Conservation (phyloP, 2,329 filamentous ascomycete genomes). For the Polychaeton citri region DNA sequence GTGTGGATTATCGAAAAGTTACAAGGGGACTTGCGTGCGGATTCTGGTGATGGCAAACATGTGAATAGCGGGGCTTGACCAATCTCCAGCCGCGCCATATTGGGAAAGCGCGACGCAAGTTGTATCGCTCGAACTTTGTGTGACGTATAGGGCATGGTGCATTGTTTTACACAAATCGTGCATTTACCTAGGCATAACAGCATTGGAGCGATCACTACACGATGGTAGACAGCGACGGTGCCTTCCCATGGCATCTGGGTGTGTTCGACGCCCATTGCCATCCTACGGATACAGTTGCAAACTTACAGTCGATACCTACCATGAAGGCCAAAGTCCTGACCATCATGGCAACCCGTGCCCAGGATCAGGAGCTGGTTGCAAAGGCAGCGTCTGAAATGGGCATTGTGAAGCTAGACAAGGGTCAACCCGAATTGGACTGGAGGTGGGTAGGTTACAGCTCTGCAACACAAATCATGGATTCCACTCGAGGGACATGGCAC, state of each 20-base stretch:
- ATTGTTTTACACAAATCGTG: too few species aligned
- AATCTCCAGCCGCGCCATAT: too few species aligned
- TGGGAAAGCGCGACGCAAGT: too few species aligned
- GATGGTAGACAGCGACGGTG: too few species aligned
- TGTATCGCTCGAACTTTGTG: too few species aligned
- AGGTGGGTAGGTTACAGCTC: slow-evolving; percentile 15
- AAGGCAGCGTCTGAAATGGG: slow-evolving; percentile 44
- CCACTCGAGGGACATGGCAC: background rate
- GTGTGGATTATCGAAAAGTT: too few species aligned
- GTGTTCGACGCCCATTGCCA: slow-evolving; percentile 74
- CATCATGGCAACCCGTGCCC: slow-evolving; percentile 62
- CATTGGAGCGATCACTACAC: too few species aligned
- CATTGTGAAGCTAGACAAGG: slow-evolving; percentile 21
- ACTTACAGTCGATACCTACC: slow-evolving; percentile 40
- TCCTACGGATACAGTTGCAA: slow-evolving; percentile 63
- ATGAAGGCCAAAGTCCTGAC: slow-evolving; percentile 58
- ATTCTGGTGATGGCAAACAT: background rate
- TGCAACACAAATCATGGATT: background rate
- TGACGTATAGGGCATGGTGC: too few species aligned
- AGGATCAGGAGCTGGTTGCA: slow-evolving; percentile 63
- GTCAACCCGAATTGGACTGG: slow-evolving; percentile 11
- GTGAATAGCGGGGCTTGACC: background rate
- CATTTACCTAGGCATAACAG: too few species aligned
- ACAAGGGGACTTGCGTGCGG: too few species aligned
- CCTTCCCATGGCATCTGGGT: slow-evolving; percentile 56